Base-by-base conservation (phyloP, 306 rosid genomes). In the Erythrophleum fordii region DNA sequence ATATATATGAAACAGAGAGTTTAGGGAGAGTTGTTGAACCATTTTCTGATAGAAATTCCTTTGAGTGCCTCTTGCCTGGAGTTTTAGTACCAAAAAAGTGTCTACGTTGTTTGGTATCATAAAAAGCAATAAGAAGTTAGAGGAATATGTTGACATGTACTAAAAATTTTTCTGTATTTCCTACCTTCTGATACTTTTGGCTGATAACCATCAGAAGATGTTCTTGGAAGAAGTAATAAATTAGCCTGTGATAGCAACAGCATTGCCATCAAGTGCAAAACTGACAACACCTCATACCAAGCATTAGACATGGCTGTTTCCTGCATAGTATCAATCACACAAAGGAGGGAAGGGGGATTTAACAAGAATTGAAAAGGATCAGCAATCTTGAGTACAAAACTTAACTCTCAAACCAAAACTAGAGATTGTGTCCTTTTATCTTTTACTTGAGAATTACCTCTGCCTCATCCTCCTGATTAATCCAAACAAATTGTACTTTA, bases 271-370 rank as follows among this genome's bases (percentile, higher is more conserved):
- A 93, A 85, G 78, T 93, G 98, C 89, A 95, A 90, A 88, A 95
- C 92, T 35, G 99, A 95, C 87, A 95, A 83, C 88, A 95, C 97
- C 86, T 95, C 99, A 55, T 90, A 95, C 99, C 99, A 95, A 84
- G 91, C 91, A 75, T 86, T 92, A 77, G 88, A 90, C 82, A 91
- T 89, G 79, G 93, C 76, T 67, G 99, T 95, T 88, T 95, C 99
- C 99, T 95, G 94, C 83, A 87, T 76, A 69, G 69, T 28, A 64
- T 76, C 22, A 60, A 79, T 58, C 74, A 78, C 76, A 26, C 58
- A 84, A 44, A 59, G 12, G 67, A 13, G 51, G 81, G 76, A 34
- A 45, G 25, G 51, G 12, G 18, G 41, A 17, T 17, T 65, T 4
- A 65, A 34, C 16, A 35, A 62, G 65, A 58, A 23, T 35, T 72